These are phyloP conservation scores for Lachancea nothofagi DNA, from an alignment of 805 yeast species.

Conservation along the genomic window DNA sequence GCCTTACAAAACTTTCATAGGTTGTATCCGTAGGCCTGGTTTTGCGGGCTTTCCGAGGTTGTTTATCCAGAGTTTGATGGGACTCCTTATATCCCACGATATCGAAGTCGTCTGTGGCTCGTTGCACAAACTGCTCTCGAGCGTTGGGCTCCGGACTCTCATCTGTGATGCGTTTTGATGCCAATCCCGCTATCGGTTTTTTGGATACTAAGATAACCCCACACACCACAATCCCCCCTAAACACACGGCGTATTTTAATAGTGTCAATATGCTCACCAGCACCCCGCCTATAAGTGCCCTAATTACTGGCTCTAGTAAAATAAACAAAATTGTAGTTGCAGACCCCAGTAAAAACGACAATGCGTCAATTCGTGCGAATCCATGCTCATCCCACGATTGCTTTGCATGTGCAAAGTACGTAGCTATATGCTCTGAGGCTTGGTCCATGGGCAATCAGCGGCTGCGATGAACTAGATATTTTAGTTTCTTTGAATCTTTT, in stretches of 20 bases:
- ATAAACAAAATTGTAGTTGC: slow-evolving; percentile 15
- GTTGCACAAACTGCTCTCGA: slow-evolving; percentile 1
- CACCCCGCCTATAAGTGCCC: slow-evolving; percentile 23
- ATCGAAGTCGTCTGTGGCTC: slow-evolving; percentile 5
- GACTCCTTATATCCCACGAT: slow-evolving; percentile 7
- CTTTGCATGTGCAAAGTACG: slow-evolving; percentile 1
- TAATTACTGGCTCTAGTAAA: slow-evolving; percentile 23
- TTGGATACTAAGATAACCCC: slow-evolving; percentile 12
- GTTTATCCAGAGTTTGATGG: too few species aligned
- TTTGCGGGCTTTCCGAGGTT: not conserved
- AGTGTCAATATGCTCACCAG: slow-evolving; percentile 21
- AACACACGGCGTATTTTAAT: slow-evolving; percentile 18
- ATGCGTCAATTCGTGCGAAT: slow-evolving; percentile 18
- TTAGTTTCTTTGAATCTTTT: too few species aligned
- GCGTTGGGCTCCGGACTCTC: too few species aligned
- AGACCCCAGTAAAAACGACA: slow-evolving; percentile 24
- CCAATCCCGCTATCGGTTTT: not conserved
- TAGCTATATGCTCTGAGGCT: not conserved
- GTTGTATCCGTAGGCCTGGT: not conserved
- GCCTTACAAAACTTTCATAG: slow-evolving; percentile 9
- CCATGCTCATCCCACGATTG: slow-evolving; percentile 2
- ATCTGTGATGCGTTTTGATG: too few species aligned
- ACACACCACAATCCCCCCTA: slow-evolving; percentile 19
- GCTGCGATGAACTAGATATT: too few species aligned
- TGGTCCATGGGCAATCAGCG: not conserved